Base-by-base conservation (phyloP, 495 filamentous ascomycete species). In the Margaritispora aquatica region DNA sequence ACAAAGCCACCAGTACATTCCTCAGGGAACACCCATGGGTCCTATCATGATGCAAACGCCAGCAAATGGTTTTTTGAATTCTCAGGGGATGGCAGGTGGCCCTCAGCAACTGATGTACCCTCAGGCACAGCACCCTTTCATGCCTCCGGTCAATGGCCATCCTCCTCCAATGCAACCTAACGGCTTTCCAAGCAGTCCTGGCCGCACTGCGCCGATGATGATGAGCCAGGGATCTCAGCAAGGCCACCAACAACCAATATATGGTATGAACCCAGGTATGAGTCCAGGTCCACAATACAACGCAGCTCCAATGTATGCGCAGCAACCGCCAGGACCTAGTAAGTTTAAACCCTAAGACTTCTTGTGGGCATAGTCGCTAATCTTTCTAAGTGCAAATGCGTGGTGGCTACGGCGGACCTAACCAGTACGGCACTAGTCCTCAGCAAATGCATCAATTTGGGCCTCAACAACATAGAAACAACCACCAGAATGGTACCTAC, bases 21-120 rank as follows among this genome's bases (percentile, higher is more conserved):
- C 81, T 23, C 87, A 87, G 59, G 82, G 78, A 48, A 74, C 77
- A 8, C 85, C 84, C 63, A 86, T 89, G 68, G 86, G 81, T 26
- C 74, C 74, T 1, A 87, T 93, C 80, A 92, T 94, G 89, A 84
- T 90, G 60, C 89, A 87, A 66, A 86, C 86, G 47, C 83, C 84
- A 27, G 88, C 87, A 53, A 31, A 20, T 27, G 53, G 56, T 66
- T 69, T 67, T 44, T 38, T 67, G 19, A 72, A 68, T 1, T 75
- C 77, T 3, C 76, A 78, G 38, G 77, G 77, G 13, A 81, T 83
- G 84, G 75, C 84, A 41, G 77, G 81, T 11, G 82, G 80, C 26
- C 82, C 75, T 48, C 84, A 84, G 26, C n/a, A n/a, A n/a, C 86
- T 87, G 66, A 85, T 92, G 78, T 83, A 80, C 36, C 87, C 90